These are phyloP conservation scores for Hansenula sp. DNA, from an alignment of 1,139 yeast genomes.

Conservation along the genomic window DNA sequence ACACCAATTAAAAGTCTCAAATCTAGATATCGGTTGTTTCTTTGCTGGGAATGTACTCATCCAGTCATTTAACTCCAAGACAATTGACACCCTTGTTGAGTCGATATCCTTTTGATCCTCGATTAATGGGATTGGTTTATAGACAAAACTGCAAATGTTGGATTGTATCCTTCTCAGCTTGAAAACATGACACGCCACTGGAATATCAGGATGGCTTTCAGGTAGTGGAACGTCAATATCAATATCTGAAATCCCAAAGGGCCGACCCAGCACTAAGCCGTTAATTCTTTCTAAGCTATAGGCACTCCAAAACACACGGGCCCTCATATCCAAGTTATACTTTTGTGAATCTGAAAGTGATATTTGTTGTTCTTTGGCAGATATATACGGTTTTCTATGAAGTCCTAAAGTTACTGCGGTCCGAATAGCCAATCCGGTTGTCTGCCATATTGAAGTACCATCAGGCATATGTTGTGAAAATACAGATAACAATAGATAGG, in stretches of 20 bases:
- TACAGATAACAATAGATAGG: conserved; percentile 24
- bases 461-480: conserved; percentile 29
- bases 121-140: conserved; percentile 21
- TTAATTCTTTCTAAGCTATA: conserved; percentile 32
- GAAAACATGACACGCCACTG: conserved; percentile 30
- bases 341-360: too few species aligned
- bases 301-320: conserved; percentile 31
- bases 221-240: conserved; percentile 31
- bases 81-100: conserved; percentile 24
- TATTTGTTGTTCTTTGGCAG: not conserved
- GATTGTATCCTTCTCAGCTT: conserved; percentile 30
- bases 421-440: conserved; percentile 26
- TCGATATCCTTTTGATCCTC: conserved; percentile 22
- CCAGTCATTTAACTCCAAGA: conserved; percentile 29
- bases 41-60: conserved; percentile 25
- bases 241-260: conserved; percentile 30
- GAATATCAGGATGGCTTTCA: conserved; percentile 19
- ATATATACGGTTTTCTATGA: conserved; percentile 21
- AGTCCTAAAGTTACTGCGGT: conserved; percentile 22
- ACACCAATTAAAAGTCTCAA: conserved; percentile 28
- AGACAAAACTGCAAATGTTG: conserved; percentile 27
- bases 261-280: conserved; percentile 30
- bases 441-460: conserved; percentile 27
- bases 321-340: conserved; percentile 15
- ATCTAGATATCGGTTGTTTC: conserved; percentile 19